Evolutionary conservation across 2,329 filamentous ascomycete genomes (phyloP).

Genomic region (Fusarium tjaetaba): DNA sequence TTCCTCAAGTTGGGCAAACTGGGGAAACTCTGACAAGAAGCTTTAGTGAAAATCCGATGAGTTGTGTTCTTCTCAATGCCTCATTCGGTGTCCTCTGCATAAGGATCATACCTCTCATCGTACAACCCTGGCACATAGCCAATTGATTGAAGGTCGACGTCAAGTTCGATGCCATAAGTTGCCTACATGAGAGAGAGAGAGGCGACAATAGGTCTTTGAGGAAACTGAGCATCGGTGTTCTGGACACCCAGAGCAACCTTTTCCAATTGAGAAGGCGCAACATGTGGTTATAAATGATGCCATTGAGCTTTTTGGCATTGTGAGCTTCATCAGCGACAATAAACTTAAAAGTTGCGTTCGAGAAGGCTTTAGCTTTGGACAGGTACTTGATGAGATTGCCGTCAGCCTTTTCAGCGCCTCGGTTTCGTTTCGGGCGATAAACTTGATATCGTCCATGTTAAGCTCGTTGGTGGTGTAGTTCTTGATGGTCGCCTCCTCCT

Average conservation of each 20-base stretch:
- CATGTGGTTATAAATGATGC: background rate
- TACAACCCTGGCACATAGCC: background rate
- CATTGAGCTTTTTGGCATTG: background rate
- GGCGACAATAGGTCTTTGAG: background rate
- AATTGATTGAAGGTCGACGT: background rate
- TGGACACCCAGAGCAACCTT: fast-evolving
- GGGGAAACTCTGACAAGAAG: background rate
- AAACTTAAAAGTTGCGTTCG: background rate
- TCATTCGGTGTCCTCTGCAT: background rate
- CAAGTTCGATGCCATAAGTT: background rate
- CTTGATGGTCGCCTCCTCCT: background rate
- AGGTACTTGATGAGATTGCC: background rate
- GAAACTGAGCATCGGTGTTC: fast-evolving
- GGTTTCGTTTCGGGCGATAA: background rate
- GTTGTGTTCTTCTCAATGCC: fast-evolving
- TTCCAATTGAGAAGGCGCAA: background rate
- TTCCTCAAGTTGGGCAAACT: fast-evolving
- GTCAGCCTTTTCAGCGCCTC: fast-evolving
- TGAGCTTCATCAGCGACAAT: background rate
- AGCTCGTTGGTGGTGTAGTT: fast-evolving
- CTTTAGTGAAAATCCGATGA: fast-evolving
- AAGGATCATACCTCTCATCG: background rate
- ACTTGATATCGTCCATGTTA: background rate
- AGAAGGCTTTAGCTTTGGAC: background rate
- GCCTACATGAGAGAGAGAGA: background rate